These are phyloP conservation scores for Handroanthus guayacan DNA, from an alignment of 257 asterid species.

Conservation along the genomic window DNA sequence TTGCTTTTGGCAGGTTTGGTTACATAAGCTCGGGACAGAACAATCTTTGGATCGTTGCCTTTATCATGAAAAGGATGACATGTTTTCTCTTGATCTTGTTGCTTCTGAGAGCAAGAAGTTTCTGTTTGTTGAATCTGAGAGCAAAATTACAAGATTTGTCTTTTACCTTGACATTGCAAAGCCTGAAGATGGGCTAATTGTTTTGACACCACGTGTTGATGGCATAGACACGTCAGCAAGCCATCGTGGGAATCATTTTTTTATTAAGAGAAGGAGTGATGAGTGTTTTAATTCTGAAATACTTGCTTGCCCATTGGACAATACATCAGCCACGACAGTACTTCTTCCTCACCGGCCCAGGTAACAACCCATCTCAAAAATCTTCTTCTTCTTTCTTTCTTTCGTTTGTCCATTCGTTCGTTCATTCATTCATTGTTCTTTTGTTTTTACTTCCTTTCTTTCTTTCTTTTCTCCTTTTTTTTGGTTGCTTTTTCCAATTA, in stretches of 20 bases:
- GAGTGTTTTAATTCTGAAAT: conserved; percentile 86
- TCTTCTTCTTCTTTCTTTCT: no score
- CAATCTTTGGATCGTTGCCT: conserved; percentile 80
- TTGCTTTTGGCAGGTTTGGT: conserved; percentile 72
- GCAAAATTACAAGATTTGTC: conserved; percentile 85
- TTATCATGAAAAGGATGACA: conserved; percentile 89
- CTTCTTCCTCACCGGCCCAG: conserved; percentile 91
- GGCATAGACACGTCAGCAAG: conserved; percentile 86
- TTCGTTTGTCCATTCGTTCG: no score
- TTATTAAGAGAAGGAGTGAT: conserved; percentile 80
- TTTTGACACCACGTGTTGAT: conserved; percentile 74
- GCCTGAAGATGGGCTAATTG: conserved; percentile 66
- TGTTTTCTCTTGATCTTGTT: conserved; percentile 72
- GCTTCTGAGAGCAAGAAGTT: conserved; percentile 93
- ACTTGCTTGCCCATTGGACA: conserved; percentile 80
- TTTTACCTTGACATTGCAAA: conserved; percentile 79
- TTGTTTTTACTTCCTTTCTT: no score
- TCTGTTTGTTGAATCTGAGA: conserved; percentile 78
- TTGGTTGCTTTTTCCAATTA: no score
- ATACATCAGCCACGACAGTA: conserved; percentile 64
- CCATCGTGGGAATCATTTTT: conserved; percentile 95
- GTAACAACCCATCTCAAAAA: conserved; percentile 42
- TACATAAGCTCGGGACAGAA: conserved; percentile 78
- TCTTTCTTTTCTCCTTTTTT: no score
- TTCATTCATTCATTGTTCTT: no score